Evolutionary conservation across 805 yeast species (phyloP).

Genomic region (Alloascoidea hylecoeti): DNA sequence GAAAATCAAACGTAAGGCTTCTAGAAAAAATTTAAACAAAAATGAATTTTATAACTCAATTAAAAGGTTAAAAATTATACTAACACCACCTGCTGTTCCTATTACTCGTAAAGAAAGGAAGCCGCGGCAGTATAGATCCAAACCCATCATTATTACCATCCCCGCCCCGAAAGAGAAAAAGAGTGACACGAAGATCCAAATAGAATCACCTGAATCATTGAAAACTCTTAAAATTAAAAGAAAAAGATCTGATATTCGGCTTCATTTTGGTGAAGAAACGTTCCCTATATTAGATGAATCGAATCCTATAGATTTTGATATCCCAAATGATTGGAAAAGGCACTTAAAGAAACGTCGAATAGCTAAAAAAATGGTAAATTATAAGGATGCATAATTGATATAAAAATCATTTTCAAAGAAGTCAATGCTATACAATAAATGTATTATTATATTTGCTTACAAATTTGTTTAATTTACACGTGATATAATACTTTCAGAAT

Average conservation of each 20-base stretch:
- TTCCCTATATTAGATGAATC: slow-evolving; percentile 9
- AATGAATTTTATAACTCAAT: not conserved
- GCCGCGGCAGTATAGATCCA: no score
- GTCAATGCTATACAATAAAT: no score
- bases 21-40: not conserved
- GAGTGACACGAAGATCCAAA: slow-evolving; percentile 5
- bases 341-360: no score
- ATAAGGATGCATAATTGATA: no score
- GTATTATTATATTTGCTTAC: no score
- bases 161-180: slow-evolving; percentile 1
- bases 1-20: no score
- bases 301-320: slow-evolving; percentile 7
- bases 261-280: no score
- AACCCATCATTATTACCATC: not conserved
- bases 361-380: no score
- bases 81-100: not conserved
- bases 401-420: no score
- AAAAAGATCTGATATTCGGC: no score
- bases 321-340: slow-evolving; percentile 9
- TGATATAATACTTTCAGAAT: no score
- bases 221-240: slow-evolving; percentile 6
- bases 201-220: slow-evolving; percentile 8
- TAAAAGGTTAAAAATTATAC: not conserved
- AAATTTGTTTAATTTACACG: no score
- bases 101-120: not conserved